Conservation (phyloP, 495 filamentous ascomycete species). For the Cetradonia linearis region DNA sequence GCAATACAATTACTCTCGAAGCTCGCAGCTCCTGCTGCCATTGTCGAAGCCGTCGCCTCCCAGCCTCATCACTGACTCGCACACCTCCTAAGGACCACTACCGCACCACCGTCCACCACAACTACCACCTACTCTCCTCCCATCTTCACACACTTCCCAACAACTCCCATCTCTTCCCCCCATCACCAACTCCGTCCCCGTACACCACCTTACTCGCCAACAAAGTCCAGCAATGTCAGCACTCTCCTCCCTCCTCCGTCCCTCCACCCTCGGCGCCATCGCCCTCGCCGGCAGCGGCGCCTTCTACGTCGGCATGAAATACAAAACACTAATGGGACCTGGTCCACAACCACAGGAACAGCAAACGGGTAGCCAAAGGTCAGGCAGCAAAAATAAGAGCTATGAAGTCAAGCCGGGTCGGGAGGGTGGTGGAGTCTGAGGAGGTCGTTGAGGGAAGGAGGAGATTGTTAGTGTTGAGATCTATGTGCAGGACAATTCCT, state of each 20-base stretch:
- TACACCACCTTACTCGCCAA: not conserved
- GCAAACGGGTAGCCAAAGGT: not conserved
- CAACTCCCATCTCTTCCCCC: no score
- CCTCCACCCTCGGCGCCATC: conserved; percentile 18
- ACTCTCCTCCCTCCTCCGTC: conserved; percentile 5
- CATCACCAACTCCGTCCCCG: no score
- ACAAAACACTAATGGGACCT: conserved; percentile 11
- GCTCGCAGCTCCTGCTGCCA: no score
- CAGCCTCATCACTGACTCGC: no score
- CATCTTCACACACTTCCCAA: no score
- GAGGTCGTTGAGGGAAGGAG: not conserved
- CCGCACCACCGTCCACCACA: no score
- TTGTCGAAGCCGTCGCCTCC: no score
- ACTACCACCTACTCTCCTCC: no score
- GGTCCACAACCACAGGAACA: not conserved
- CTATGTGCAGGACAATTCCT: not conserved
- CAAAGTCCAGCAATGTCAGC: not conserved
- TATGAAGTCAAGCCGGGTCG: conserved; percentile 12
- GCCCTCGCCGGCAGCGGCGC: conserved; percentile 20
- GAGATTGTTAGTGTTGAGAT: not conserved
- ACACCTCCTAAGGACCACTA: no score
- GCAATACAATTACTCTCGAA: no score
- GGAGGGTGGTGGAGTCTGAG: conserved; percentile 13
- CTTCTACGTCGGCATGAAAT: conserved; percentile 25
- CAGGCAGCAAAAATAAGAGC: not conserved